Evolutionary conservation across 441 rosid genomes (phyloP).

Genomic region (Flueggea neowawraea): DNA sequence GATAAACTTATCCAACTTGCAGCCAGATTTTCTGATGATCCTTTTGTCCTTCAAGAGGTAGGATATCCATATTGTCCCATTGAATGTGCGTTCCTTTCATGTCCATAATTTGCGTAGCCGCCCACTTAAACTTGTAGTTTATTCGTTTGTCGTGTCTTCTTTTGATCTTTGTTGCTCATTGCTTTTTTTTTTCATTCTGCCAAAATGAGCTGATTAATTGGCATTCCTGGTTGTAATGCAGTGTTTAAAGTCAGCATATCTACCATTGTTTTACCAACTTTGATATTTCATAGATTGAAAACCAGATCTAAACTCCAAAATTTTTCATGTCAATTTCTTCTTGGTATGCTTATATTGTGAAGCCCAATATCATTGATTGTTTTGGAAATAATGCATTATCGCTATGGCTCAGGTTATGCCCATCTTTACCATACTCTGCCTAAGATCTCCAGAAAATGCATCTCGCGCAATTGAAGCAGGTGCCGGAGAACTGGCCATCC

Average conservation of each 20-base stretch:
- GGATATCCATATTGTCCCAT: conserved; percentile 5
- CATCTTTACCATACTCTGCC: conserved; percentile 64
- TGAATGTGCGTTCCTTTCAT: background rate
- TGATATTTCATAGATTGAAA: background rate
- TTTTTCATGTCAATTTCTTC: background rate
- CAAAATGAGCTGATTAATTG: too few species aligned
- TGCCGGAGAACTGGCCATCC: conserved; percentile 85
- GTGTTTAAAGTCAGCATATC: background rate
- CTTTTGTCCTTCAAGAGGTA: conserved; percentile 89
- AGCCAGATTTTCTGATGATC: conserved; percentile 71
- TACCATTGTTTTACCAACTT: background rate
- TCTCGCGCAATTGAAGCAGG: conserved; percentile 89
- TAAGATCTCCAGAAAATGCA: conserved; percentile 90
- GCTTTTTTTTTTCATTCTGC: background rate
- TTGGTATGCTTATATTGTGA: background rate
- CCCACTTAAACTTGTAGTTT: background rate
- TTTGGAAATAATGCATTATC: conserved; percentile 1
- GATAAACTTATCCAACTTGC: conserved; percentile 65
- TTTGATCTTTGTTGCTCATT: background rate
- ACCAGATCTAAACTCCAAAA: background rate
- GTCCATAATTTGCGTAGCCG: background rate
- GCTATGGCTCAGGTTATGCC: conserved; percentile 63
- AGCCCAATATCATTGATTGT: background rate
- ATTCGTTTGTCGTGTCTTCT: background rate
- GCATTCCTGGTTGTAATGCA: background rate